Percentiles rank a stretch among this genome's conserved stretches.
Conservation (phyloP, 306 rosid species). For the Glycine soja region DNA sequence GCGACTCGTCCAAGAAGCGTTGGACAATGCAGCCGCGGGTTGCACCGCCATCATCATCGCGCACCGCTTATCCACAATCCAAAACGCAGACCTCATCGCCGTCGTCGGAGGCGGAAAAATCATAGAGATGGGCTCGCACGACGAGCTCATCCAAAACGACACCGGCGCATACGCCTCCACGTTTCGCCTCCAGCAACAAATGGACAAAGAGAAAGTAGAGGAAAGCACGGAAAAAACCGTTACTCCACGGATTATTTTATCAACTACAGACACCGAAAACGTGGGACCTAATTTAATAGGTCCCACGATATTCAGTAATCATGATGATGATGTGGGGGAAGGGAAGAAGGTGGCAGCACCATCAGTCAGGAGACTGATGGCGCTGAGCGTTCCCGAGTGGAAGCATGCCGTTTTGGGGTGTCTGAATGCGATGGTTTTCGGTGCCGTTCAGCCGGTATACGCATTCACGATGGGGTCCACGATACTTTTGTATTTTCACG, state of each 20-base stretch:
- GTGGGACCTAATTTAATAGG: background rate
- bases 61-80: conserved; percentile 69
- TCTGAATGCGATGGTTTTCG: conserved; percentile 45
- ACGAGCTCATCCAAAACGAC: conserved; percentile 41
- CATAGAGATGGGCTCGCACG: conserved; percentile 51
- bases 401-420: conserved; percentile 57
- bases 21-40: conserved; percentile 53
- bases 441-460: conserved; percentile 53
- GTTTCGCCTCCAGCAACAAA: conserved; percentile 48
- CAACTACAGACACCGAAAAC: too few species aligned
- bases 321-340: too few species aligned
- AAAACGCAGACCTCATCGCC: conserved; percentile 55
- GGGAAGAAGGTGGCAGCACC: conserved; percentile 7
- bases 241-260: too few species aligned
- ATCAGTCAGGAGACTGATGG: conserved; percentile 52
- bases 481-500: conserved; percentile 46
- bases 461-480: conserved; percentile 50
- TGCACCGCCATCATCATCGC: conserved; percentile 69
- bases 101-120: conserved; percentile 51
- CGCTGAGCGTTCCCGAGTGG: conserved; percentile 56
- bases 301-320: background rate
- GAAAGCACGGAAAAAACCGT: background rate
- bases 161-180: conserved; percentile 48
- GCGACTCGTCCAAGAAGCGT: conserved; percentile 62
- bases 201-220: background rate